phyloP scores from a whole-genome alignment of 495 filamentous ascomycete species.

The Podospora pseudopauciseta region DNA sequence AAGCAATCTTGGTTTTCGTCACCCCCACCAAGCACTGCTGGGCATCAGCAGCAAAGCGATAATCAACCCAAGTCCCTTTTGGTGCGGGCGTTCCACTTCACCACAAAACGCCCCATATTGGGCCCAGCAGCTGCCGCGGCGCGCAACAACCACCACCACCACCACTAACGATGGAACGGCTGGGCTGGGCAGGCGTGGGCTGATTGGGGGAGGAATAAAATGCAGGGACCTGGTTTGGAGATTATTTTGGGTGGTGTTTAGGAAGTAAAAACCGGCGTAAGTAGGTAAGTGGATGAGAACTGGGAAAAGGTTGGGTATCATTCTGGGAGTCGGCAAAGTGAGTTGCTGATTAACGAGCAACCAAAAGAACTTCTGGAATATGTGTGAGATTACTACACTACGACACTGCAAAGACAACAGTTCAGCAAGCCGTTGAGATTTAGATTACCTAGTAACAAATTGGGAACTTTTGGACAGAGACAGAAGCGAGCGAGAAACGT shows the following conservation, averaged over 20 bases:
- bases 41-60: neutral
- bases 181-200: neutral
- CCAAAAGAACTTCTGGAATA: neutral
- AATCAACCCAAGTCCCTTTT: neutral
- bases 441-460: neutral
- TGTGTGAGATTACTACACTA: neutral
- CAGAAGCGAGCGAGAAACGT: neutral
- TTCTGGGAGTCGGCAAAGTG: neutral
- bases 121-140: conserved; percentile 2
- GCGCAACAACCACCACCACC: conserved; percentile 1
- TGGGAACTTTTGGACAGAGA: neutral
- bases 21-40: neutral
- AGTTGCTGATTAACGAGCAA: neutral
- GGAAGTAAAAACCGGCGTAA: neutral
- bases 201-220: neutral
- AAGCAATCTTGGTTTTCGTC: neutral
- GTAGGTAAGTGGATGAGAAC: neutral
- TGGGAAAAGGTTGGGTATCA: neutral
- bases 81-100: neutral
- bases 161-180: neutral
- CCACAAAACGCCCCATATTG: neutral
- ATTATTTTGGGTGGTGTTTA: neutral
- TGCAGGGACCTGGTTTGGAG: neutral
- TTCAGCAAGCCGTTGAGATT: neutral
- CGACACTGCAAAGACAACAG: neutral